Percentiles rank a stretch among this genome's conserved stretches.
Evolutionary conservation across 805 yeast genomes (phyloP).

Genomic region (Lipomyces kockii): DNA sequence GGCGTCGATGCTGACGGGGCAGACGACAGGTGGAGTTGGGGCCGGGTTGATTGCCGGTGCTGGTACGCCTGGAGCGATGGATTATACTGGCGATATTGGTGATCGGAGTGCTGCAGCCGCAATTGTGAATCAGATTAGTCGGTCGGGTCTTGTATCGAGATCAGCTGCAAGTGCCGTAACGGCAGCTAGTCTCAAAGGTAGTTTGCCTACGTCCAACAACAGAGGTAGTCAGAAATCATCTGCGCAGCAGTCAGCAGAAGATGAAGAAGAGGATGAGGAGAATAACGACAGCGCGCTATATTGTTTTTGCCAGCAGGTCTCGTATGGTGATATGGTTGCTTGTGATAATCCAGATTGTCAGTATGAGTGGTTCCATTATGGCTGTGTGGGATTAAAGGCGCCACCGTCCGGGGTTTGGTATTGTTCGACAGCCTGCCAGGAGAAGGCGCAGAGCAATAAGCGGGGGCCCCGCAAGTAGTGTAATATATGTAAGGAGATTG

Average conservation of each 20-base stretch:
- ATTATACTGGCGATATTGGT: slow-evolving; percentile 1
- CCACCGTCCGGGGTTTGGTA: slow-evolving; percentile 96
- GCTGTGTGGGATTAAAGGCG: slow-evolving; percentile 84
- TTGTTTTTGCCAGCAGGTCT: slow-evolving; percentile 92
- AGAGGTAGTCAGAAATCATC: background rate
- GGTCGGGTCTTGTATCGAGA: slow-evolving; percentile 24
- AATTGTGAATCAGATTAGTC: slow-evolving; percentile 27
- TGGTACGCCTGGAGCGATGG: background rate
- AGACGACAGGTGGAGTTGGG: background rate
- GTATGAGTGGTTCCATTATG: slow-evolving; percentile 95
- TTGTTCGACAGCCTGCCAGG: slow-evolving; percentile 61
- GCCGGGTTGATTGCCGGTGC: background rate
- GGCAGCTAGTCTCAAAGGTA: slow-evolving; percentile 7
- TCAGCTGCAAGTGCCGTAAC: slow-evolving; percentile 27
- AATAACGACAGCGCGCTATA: slow-evolving; percentile 69
- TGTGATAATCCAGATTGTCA: slow-evolving; percentile 91
- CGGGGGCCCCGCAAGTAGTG: slow-evolving; percentile 25
- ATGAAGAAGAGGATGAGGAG: slow-evolving; percentile 38
- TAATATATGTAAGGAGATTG: background rate
- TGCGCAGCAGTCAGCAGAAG: slow-evolving; percentile 6
- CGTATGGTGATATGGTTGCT: slow-evolving; percentile 95
- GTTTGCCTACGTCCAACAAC: background rate
- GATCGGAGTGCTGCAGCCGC: slow-evolving; percentile 25
- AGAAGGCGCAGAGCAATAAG: slow-evolving; percentile 23
- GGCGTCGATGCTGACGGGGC: background rate